Evolutionary conservation across 78 protist genomes (phyloP).

Genomic region (Creolimax fragrantissima): DNA sequence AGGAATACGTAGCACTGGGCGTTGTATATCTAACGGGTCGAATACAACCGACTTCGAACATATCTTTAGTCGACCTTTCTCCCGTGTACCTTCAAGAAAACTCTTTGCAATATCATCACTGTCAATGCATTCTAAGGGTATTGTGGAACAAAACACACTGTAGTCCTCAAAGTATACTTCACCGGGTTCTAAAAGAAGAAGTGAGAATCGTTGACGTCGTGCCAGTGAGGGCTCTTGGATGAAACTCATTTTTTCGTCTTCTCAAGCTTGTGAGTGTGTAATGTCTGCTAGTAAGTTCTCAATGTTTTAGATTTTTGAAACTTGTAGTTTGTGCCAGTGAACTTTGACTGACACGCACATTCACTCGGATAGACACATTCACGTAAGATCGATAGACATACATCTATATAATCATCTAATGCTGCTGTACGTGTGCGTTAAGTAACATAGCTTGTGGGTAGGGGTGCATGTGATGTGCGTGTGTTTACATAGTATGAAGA

Average conservation of each 20-base stretch:
- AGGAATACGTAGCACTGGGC: slow-evolving; percentile 10
- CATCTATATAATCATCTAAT: neutral
- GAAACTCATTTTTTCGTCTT: neutral
- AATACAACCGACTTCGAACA: slow-evolving; percentile 25
- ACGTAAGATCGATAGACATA: neutral
- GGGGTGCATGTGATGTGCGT: no score
- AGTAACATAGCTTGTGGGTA: no score
- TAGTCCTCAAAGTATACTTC: slow-evolving; percentile 28
- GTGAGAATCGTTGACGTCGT: slow-evolving; percentile 18
- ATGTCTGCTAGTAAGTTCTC: neutral
- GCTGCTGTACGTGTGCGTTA: neutral
- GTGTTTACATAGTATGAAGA: no score
- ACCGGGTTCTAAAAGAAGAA: slow-evolving; percentile 23
- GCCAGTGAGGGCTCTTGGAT: neutral
- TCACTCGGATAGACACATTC: neutral
- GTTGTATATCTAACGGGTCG: slow-evolving; percentile 20
- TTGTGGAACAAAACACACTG: neutral
- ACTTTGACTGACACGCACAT: no score
- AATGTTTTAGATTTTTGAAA: no score
- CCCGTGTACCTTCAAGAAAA: neutral
- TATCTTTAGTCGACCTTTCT: slow-evolving; percentile 12
- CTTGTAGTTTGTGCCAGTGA: no score
- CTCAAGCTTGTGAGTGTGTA: neutral
- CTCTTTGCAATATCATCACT: neutral
- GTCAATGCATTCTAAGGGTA: neutral